Conservation (phyloP, 2,329 filamentous ascomycete species). For the Neoascochyta sp. region DNA sequence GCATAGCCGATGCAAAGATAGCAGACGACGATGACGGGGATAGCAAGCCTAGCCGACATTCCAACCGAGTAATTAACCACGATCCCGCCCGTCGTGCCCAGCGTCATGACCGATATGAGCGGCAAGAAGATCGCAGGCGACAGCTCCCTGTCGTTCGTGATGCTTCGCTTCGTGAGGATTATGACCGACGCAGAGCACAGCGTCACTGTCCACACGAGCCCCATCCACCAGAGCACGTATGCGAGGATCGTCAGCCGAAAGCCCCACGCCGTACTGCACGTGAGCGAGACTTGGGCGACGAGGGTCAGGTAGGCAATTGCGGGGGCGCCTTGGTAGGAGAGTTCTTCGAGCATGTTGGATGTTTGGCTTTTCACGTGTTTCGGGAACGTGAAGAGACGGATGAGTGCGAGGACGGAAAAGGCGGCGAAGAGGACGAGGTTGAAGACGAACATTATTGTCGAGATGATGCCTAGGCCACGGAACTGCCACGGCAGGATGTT, state of each 20-base stretch:
- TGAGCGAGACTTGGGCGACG: conserved; percentile 59
- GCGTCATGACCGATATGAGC: conserved; percentile 14
- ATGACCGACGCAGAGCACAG: conserved; percentile 12
- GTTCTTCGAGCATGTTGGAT: conserved; percentile 61
- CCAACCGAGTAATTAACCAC: conserved; percentile 11
- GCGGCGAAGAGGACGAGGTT: conserved; percentile 13
- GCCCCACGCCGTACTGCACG: conserved; percentile 61
- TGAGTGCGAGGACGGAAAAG: conserved; percentile 10
- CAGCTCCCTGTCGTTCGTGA: conserved; percentile 8
- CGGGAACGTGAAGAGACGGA: conserved; percentile 5
- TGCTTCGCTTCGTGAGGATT: conserved; percentile 10
- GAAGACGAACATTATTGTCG: conserved; percentile 15
- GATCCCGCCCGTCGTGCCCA: conserved; percentile 14
- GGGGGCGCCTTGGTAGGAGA: conserved; percentile 59
- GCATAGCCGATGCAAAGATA: conserved; percentile 16
- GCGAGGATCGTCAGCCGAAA: conserved; percentile 60
- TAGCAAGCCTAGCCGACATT: conserved; percentile 10
- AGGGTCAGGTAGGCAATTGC: conserved; percentile 59
- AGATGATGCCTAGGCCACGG: conserved; percentile 41
- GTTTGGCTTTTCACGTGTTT: conserved; percentile 21
- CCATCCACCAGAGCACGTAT: conserved; percentile 21
- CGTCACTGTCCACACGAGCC: conserved; percentile 16
- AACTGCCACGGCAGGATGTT: conserved; percentile 59
- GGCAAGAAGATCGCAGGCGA: conserved; percentile 15
- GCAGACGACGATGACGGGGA: conserved; percentile 15